Conservation (phyloP, 257 asterid species). For the Fraxinus cuspidata region DNA sequence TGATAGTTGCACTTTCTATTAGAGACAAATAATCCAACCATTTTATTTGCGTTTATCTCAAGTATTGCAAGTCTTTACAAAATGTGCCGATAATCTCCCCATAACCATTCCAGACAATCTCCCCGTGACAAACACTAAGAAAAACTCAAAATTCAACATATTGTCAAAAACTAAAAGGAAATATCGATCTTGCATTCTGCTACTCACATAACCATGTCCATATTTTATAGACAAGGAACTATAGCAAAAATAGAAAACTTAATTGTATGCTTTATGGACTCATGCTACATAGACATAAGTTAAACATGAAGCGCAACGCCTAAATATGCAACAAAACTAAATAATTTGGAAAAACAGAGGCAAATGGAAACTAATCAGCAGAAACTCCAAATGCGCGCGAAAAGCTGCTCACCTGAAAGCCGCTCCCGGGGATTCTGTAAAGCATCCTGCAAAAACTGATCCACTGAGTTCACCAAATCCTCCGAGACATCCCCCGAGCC, state of each 20-base stretch:
- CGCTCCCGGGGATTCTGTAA: conserved; percentile 98
- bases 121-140: too few species aligned
- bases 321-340: too few species aligned
- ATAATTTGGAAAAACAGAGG: too few species aligned
- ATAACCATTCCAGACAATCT: too few species aligned
- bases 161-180: background rate
- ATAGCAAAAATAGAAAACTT: background rate
- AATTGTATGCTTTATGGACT: background rate
- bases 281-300: background rate
- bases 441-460: conserved; percentile 94
- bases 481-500: conserved; percentile 40
- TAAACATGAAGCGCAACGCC: background rate
- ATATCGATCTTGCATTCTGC: background rate
- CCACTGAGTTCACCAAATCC: conserved; percentile 70
- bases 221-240: background rate
- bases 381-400: too few species aligned
- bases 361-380: too few species aligned
- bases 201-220: background rate
- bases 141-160: background rate
- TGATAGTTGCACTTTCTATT: background rate
- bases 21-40: background rate
- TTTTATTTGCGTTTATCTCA: background rate
- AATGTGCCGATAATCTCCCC: too few species aligned
- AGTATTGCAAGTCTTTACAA: background rate
- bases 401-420: conserved; percentile 62